Conservation (phyloP, 176 grass and related monocot genomes). For the Poa annua region DNA sequence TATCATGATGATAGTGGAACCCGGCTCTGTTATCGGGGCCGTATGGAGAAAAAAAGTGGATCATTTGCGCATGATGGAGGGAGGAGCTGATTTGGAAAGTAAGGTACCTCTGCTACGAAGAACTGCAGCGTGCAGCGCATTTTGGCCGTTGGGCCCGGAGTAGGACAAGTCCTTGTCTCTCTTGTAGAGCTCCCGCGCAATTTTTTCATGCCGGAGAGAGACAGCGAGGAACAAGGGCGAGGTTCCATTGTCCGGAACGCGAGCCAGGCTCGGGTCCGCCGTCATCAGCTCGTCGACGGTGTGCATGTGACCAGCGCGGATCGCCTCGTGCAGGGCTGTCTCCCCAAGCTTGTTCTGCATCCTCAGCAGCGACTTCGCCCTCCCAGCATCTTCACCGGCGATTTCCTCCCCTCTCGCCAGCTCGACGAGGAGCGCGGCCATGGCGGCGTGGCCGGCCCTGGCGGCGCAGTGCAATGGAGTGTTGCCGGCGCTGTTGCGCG, state of each 20-base stretch:
- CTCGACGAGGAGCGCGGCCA: not conserved
- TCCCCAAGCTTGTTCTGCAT: constrained; percentile 18
- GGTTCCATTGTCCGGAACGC: not conserved
- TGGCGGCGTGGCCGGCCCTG: not conserved
- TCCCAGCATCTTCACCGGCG: not conserved
- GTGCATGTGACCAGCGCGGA: not conserved
- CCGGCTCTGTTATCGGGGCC: too few relatives aligned
- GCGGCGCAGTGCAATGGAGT: constrained; percentile 27
- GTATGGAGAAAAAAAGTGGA: too few relatives aligned
- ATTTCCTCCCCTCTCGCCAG: not conserved
- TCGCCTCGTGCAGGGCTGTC: constrained; percentile 7
- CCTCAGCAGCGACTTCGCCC: not conserved
- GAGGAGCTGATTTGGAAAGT: not conserved
- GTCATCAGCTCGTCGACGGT: constrained; percentile 9
- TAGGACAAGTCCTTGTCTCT: constrained; percentile 32
- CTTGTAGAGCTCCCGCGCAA: not conserved
- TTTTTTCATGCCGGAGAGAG: not conserved
- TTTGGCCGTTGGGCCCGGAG: constrained; percentile 36
- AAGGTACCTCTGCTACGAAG: constrained; percentile 32
- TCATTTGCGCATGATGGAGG: not conserved
- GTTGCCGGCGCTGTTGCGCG: not conserved
- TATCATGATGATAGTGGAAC: too few relatives aligned
- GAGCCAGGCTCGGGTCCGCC: constrained; percentile 9
- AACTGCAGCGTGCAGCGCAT: constrained; percentile 34
- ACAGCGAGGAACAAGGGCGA: constrained; percentile 33